Percentiles rank a stretch among this genome's conserved stretches.
phyloP scores from a whole-genome alignment of 352 stramenopile species.

The Thraustotheca clavata region DNA sequence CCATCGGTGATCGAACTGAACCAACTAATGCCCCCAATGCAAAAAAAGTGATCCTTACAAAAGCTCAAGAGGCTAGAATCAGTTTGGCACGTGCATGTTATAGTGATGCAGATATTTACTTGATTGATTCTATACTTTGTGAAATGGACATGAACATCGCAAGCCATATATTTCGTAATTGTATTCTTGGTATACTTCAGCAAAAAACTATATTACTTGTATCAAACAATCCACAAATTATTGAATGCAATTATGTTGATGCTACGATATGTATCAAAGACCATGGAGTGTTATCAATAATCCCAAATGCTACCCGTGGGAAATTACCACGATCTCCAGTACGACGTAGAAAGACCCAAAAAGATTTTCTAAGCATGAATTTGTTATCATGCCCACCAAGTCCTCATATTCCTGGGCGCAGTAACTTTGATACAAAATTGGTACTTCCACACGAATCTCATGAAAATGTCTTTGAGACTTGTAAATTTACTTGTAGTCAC shows the following conservation, averaged over 20 bases:
- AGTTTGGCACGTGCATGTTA: slow-evolving; percentile 19
- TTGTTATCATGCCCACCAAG: neutral
- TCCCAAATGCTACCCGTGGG: neutral
- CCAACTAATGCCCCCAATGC: slow-evolving; percentile 26
- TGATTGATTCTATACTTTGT: slow-evolving; percentile 7
- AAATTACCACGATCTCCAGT: neutral
- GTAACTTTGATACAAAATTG: no score
- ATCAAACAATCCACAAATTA: slow-evolving; percentile 11
- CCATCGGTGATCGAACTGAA: slow-evolving; percentile 52
- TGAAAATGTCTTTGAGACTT: no score
- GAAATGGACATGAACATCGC: slow-evolving; percentile 90
- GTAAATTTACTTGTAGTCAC: no score
- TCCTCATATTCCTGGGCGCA: no score
- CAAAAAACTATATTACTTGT: slow-evolving; percentile 44
- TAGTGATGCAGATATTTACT: slow-evolving; percentile 20
- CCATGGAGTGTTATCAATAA: neutral
- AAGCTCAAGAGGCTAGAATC: slow-evolving; percentile 5
- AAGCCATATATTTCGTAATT: slow-evolving; percentile 77
- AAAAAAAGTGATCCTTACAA: slow-evolving; percentile 10
- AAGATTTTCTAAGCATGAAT: neutral
- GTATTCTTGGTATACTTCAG: slow-evolving; percentile 44
- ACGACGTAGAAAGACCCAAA: neutral
- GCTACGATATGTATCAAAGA: neutral
- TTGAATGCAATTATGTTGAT: slow-evolving; percentile 23
- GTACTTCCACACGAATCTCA: no score